Conservation (phyloP, 2,329 filamentous ascomycete species). For the Paecilomyces niveus region DNA sequence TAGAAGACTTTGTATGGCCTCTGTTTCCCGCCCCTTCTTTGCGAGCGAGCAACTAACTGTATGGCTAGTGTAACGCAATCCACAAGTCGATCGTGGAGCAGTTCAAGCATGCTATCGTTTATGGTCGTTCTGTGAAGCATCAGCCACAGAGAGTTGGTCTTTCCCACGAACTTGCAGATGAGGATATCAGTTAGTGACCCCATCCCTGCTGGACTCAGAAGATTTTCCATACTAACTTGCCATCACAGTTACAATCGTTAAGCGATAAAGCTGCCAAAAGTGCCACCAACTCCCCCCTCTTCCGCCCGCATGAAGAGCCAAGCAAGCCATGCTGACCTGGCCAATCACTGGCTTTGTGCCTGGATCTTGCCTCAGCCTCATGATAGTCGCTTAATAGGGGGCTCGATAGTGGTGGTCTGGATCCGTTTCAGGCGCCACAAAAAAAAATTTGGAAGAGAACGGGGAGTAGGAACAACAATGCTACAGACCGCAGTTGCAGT, state of each 20-base stretch:
- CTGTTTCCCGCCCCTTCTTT: not conserved
- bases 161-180: slow-evolving; percentile 83
- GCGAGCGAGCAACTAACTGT: slow-evolving; percentile 24
- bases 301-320: slow-evolving; percentile 9
- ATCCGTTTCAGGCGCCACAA: slow-evolving; percentile 20
- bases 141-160: slow-evolving; percentile 94
- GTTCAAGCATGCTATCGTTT: slow-evolving; percentile 92
- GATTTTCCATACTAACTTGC: slow-evolving; percentile 16
- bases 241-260: slow-evolving; percentile 57
- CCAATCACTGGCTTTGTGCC: not conserved
- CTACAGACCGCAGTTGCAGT: not conserved
- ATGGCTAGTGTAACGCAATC: slow-evolving; percentile 79
- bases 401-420: slow-evolving; percentile 14
- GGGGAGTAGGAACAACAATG: slow-evolving; percentile 8
- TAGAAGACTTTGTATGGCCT: slow-evolving; percentile 86
- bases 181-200: slow-evolving; percentile 77
- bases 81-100: slow-evolving; percentile 93
- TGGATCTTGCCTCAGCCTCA: not conserved
- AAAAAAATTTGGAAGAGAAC: slow-evolving; percentile 12
- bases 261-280: slow-evolving; percentile 47
- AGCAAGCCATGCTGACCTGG: not conserved
- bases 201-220: not conserved
- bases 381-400: slow-evolving; percentile 10
- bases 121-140: slow-evolving; percentile 97
- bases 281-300: slow-evolving; percentile 7